Base-by-base conservation (phyloP, 2,329 filamentous ascomycete genomes). In the Ophiocordyceps camponoti-leonardi region DNA sequence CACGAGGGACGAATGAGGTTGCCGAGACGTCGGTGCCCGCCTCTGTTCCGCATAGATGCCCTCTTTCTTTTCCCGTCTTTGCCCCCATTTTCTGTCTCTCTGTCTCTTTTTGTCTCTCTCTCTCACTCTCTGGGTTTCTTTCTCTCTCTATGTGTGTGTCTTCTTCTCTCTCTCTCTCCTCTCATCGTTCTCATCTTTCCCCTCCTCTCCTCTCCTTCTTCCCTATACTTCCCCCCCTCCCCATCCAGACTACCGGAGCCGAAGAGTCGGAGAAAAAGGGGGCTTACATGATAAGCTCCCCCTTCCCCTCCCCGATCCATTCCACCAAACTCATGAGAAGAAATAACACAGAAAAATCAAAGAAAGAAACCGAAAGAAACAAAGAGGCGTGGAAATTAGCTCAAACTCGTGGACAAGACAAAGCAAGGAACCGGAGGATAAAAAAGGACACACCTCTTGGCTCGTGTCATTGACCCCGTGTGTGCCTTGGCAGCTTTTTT, bases 191-290 rank as follows among this genome's bases (percentile, higher is more conserved):
- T n/a, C n/a, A n/a, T n/a, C n/a, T n/a, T n/a, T n/a, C n/a, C n/a
- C n/a, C n/a, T n/a, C n/a, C n/a, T n/a, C n/a, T n/a, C n/a, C n/a
- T n/a, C n/a, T n/a, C n/a, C n/a, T n/a, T n/a, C n/a, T n/a, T n/a
- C n/a, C n/a, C n/a, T n/a, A n/a, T n/a, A n/a, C 30, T 13, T 11
- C 33, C 33, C 33, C 10, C 16, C 33, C 33, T 20, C 28, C 14
- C 35, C 5, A 37, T 22, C 44, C 46, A 48, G 44, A 41, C 46
- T 44, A 35, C 35, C n/a, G 16, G 44, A 22, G 16, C 26, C 14
- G 18, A 18, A 19, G 14, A 37, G 14, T 13, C n/a, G n/a, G n/a
- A n/a, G n/a, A n/a, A 22, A 45, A 18, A 8, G 23, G 10, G 26
- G 46, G 46, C 46, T 47, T 41, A 45, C 41, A 30, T 16, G 41